Base-by-base conservation (phyloP, 345 rosid species). In the Acer saccharum region DNA sequence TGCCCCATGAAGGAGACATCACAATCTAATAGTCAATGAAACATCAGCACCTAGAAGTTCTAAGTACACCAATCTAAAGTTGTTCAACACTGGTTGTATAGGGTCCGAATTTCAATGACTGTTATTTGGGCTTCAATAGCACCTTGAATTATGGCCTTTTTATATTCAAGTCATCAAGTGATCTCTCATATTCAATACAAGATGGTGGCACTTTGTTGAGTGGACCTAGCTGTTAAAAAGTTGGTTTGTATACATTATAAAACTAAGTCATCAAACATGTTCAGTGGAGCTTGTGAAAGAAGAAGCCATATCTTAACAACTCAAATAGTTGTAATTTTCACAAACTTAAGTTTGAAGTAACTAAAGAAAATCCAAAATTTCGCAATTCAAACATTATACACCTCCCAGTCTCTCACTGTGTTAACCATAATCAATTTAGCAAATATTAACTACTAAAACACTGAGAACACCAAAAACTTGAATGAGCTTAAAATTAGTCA, bases 1-100 rank as follows among this genome's bases (percentile, higher is more conserved):
- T 74, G 72, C 75, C 46, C 52, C 27, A 61, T 32, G 75, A 76
- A 78, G 68, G 72, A 55, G 46, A 75, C 18, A 46, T 29, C 72
- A 65, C 61, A 16, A 78, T 66, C 71, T 20, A 29, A 54, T 68
- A 50, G 85, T 83, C 81, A 77, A 75, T 50, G 72, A 68, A 64
- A 81, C 18, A 68, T 74, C 74, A 52, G 76, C 7, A 65, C 12
- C 62, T 69, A 35, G 32, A 4, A 29, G 41, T 25, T 14, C 54
- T 32, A 35, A 43, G 61, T 14, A 10, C 44, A 63, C 48, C 73
- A 64, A 58, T 39, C 32, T 60, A 61, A 65, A 48, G 66, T 66
- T 66, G 35, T 21, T 58, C 57, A 11, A 60, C 17, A 69, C 25
- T 11, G 13, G 52, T 23, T 48, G 41, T 62, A 41, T 71, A 50